Base-by-base conservation (phyloP, 2,329 filamentous ascomycete species). In the Penicillium concentricum region DNA sequence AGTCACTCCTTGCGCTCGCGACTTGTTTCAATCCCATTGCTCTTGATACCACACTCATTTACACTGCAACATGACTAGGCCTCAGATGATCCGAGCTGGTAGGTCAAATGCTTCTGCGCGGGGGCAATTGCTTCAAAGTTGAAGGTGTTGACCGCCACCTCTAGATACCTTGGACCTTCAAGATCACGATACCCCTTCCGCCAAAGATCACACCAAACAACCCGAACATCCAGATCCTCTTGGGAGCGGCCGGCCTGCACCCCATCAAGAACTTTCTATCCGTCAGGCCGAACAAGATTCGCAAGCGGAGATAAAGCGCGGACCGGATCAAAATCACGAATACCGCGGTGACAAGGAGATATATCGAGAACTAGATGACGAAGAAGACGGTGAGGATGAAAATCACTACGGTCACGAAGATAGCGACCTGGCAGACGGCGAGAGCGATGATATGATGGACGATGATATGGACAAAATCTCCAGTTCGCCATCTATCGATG, bases 381-480 rank as follows among this genome's bases (percentile, higher is more conserved):
- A 59, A 1, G 67, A 69, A 37, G 66, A 57, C 6, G 64, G 70
- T 13, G 45, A 60, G 16, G 58, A 59, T 24, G 56, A 58, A 26
- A 60, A 56, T 50, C 61, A 67, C 16, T 70, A 69, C 34, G 63
- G 62, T n/a, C 62, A 64, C 37, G 65, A 74, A 43, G 84, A 85
- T 50, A 76, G 70, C 15, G 81, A 84, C 52, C 73, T 79, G 63
- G 86, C 85, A 47, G 87, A 88, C 67, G 89, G 82, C 46, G 85
- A 90, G 60, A 78, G 76, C 34, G 82, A 84, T 59, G 89, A 90
- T 66, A 84, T 90, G 67, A 78, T 92, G 73, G 92, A 95, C 70
- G 87, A 97, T 76, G 93, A 97, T 75, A 87, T 96, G 89, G 94
- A 97, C 80, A 94, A 94, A 77, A 97, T 99, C 65, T 97, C 93